phyloP scores from a whole-genome alignment of 768 basidiomycete genomes.

The Aureoboletus auriporus region DNA sequence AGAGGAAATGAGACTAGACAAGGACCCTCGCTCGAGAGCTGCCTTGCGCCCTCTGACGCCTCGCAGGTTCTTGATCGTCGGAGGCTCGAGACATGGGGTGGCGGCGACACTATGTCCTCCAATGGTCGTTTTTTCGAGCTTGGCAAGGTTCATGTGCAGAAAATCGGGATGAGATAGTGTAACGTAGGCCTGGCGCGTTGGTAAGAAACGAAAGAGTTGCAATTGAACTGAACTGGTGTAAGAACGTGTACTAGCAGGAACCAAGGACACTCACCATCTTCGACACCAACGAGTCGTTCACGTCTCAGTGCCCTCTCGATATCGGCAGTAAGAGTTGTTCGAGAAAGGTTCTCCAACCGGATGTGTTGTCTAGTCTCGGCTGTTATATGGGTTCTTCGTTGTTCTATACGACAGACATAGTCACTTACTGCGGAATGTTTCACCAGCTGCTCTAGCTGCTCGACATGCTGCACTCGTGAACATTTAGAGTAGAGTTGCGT shows the following conservation, averaged over 20 bases:
- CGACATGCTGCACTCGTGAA: slow-evolving; percentile 22
- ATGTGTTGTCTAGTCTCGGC: slow-evolving; percentile 38
- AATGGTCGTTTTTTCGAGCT: slow-evolving; percentile 42
- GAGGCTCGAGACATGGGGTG: slow-evolving; percentile 22
- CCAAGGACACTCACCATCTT: slow-evolving; percentile 29
- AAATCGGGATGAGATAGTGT: slow-evolving; percentile 48
- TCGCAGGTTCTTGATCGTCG: slow-evolving; percentile 28
- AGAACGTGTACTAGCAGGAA: slow-evolving; percentile 3
- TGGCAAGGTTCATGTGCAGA: slow-evolving; percentile 36
- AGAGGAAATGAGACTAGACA: slow-evolving; percentile 42
- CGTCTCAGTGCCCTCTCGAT: slow-evolving; percentile 42
- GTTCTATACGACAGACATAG: background rate
- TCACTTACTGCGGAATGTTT: slow-evolving; percentile 13
- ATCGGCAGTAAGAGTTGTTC: slow-evolving; percentile 52
- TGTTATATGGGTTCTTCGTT: slow-evolving; percentile 6
- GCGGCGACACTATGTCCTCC: slow-evolving; percentile 42
- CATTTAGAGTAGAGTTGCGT: slow-evolving; percentile 11
- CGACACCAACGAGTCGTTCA: slow-evolving; percentile 42
- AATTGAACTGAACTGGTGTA: slow-evolving; percentile 43
- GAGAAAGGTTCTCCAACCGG: slow-evolving; percentile 46
- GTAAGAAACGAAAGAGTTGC: slow-evolving; percentile 56
- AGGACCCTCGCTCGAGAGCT: slow-evolving; percentile 33
- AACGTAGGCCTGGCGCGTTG: slow-evolving; percentile 57
- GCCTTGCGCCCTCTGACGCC: slow-evolving; percentile 39
- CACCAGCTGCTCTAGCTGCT: slow-evolving; percentile 7